phyloP scores from a whole-genome alignment of 106 monocot genomes.

The Allium sativum region DNA sequence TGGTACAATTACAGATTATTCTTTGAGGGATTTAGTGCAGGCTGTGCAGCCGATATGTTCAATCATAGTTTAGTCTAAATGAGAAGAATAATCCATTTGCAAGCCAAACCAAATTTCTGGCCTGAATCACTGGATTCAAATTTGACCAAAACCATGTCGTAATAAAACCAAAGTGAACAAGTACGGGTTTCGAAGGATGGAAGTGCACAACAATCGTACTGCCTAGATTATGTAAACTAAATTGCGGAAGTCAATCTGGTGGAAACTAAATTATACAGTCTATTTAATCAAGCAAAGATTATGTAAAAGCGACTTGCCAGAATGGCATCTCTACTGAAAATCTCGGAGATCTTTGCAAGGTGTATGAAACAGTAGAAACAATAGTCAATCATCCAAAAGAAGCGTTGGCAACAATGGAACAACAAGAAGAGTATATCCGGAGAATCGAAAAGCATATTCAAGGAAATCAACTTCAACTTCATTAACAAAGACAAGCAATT shows the following conservation, averaged over 20 bases:
- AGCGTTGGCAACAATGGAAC: conserved; percentile 27
- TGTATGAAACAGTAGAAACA: conserved; percentile 74
- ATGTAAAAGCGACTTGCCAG: conserved; percentile 29
- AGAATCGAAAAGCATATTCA: conserved; percentile 41
- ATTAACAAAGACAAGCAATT: conserved; percentile 35
- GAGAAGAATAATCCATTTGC: no score
- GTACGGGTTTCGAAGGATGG: no score
- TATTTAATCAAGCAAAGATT: conserved; percentile 68
- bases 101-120: no score
- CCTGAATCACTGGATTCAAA: no score
- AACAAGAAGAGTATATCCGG: conserved; percentile 25
- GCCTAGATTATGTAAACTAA: no score
- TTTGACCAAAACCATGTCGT: no score
- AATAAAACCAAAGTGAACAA: no score
- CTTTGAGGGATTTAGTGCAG: no score
- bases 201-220: no score
- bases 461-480: conserved; percentile 49
- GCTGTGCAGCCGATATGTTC: no score
- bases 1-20: no score
- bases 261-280: conserved; percentile 38
- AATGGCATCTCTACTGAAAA: conserved; percentile 41
- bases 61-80: no score
- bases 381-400: conserved; percentile 55
- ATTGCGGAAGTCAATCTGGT: conserved; percentile 44
- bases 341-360: conserved; percentile 70